phyloP scores from a whole-genome alignment of 1,284 basidiomycete species.

The Trametes sp. region DNA sequence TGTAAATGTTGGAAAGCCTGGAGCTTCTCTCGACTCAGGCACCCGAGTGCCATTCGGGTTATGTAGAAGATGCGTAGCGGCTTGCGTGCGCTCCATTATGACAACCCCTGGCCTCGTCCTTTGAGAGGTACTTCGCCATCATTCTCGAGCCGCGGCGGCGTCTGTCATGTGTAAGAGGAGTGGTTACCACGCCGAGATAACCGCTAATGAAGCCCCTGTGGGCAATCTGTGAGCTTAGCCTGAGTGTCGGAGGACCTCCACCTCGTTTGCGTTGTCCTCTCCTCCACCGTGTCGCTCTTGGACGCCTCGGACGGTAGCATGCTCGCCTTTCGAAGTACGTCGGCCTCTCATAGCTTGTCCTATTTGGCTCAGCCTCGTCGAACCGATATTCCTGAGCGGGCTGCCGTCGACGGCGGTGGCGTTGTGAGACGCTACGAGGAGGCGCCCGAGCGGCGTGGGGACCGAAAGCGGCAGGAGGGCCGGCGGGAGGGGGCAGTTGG shows the following conservation, averaged over 20 bases:
- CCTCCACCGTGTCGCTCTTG: neutral
- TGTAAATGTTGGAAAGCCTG: neutral
- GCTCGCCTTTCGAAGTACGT: conserved; percentile 15
- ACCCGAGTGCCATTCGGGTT: neutral
- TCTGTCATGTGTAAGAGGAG: conserved; percentile 15
- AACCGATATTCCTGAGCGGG: too few relatives aligned
- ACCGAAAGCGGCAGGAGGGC: conserved; percentile 17
- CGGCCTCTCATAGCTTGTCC: too few relatives aligned
- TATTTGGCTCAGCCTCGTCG: too few relatives aligned
- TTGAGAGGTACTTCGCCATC: too few relatives aligned
- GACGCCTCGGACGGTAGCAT: neutral
- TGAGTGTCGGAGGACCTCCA: neutral
- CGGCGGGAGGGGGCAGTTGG: conserved; percentile 32
- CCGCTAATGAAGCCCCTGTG: conserved; percentile 24
- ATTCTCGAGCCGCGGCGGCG: conserved; percentile 1
- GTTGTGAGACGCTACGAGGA: conserved; percentile 8
- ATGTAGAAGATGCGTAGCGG: neutral
- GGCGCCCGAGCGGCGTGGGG: conserved; percentile 13
- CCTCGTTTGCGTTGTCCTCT: neutral
- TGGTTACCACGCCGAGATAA: conserved; percentile 16
- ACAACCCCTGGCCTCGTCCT: neutral
- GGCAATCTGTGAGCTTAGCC: conserved; percentile 2
- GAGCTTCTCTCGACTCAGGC: neutral
- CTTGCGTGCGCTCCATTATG: neutral
- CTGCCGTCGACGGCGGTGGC: neutral